Base-by-base conservation (phyloP, 805 yeast genomes). In the Zygotorulaspora florentina region DNA sequence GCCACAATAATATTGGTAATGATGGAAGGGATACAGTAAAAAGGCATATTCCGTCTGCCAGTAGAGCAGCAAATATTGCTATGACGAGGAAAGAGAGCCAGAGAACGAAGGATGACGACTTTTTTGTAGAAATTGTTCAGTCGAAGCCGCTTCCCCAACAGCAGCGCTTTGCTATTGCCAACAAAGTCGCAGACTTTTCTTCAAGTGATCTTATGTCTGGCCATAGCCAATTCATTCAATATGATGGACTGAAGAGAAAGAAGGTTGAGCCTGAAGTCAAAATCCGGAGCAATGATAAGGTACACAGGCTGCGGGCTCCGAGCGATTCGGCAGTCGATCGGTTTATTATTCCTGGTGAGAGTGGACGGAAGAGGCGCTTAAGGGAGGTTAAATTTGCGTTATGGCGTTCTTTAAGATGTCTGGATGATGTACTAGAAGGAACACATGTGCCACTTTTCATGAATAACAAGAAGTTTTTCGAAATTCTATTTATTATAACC, bases 81-180 rank as follows among this genome's bases (percentile, higher is more conserved):
- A 33, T 3, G 20, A 33, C 6, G 16, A 33, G 20, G n/a, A 8
- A 33, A 13, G 20, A 16, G 20, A 36, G 15, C 17, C 39, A 23
- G 13, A 35, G 10, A 26, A 23, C 41, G 38, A 30, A n/a, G 12
- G n/a, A 13, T 8, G 36, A 44, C 28, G 41, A 20, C 4, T 39
- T 34, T 18, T 45, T 39, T 25, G 38, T 31, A 2, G 48, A 45
- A 20, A n/a, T 45, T 5, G 30, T 45, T 5, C 29, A 16, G 20
- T 40, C 44, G 3, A 41, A 25, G 31, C 37, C 40, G 4, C 23
- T 20, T 20, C 7, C 7, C 7, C 25, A 20, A 7, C 25, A 20
- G 4, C 25, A 20, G 25, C 25, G 25, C 25, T 20, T 20, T 7
- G 7, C 7, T 7, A 4, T 7, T 20, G 7, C 25, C 25, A 20